Conservation (phyloP, 2,329 filamentous ascomycete genomes). For the Calonectria pseudoturangicola region DNA sequence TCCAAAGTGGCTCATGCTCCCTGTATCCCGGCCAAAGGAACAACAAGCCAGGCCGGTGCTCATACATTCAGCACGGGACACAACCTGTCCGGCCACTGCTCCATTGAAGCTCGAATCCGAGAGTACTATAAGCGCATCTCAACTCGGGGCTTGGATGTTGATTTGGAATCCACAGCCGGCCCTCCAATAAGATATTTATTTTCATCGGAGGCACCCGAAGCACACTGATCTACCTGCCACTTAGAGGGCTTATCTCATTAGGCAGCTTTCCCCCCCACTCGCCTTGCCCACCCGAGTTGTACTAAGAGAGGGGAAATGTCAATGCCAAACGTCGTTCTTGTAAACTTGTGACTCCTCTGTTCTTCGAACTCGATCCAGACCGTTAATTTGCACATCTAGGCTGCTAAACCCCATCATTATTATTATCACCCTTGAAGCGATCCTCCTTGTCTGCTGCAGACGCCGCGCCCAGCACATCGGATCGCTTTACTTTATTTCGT, state of each 20-base stretch:
- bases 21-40: background rate
- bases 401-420: background rate
- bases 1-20: slow-evolving; percentile 5
- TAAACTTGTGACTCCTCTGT: slow-evolving; percentile 9
- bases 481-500: background rate
- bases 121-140: background rate
- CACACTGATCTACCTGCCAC: background rate
- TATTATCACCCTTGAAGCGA: background rate
- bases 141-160: background rate
- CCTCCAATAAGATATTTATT: background rate
- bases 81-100: background rate
- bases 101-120: slow-evolving; percentile 11
- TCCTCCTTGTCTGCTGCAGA: background rate
- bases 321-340: slow-evolving; percentile 19
- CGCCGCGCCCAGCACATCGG: too few species aligned
- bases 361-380: background rate
- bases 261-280: slow-evolving; percentile 43
- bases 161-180: background rate
- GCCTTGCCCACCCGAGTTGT: slow-evolving; percentile 42
- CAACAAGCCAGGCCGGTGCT: slow-evolving; percentile 1
- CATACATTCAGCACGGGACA: slow-evolving; percentile 3
- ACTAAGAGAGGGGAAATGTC: slow-evolving; percentile 52
- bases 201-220: background rate
- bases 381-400: background rate
- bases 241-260: slow-evolving; percentile 52